Percentiles rank a stretch among this genome's conserved stretches.
Evolutionary conservation across 1,284 basidiomycete species (phyloP).

Genomic region (Microbotryomycetes sp.): DNA sequence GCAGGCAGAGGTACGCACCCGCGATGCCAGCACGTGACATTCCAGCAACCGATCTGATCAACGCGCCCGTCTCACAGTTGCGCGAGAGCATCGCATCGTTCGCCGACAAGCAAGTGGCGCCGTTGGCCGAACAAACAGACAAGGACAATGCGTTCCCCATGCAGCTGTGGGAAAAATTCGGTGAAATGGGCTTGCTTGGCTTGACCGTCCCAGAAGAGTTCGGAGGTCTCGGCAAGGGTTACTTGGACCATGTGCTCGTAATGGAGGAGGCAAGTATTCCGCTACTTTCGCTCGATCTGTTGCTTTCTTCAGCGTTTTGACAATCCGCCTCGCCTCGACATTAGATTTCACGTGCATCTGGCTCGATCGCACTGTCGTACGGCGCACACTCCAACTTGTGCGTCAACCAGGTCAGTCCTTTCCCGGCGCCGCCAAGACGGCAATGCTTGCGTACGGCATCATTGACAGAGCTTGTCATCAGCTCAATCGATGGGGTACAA

Average conservation of each 20-base stretch:
- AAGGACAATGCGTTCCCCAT: constrained; percentile 39
- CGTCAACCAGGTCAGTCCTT: constrained; percentile 49
- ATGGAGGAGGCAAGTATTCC: constrained; percentile 60
- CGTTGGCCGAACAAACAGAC: constrained; percentile 74
- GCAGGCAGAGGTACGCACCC: constrained; percentile 65
- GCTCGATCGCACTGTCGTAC: constrained; percentile 83
- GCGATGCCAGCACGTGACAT: no score
- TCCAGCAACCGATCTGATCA: no score
- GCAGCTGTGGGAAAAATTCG: constrained; percentile 84
- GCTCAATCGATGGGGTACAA: constrained; percentile 79
- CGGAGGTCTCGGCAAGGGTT: constrained; percentile 52
- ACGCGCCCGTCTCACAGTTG: constrained; percentile 50
- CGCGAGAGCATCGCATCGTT: constrained; percentile 68
- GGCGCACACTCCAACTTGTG: constrained; percentile 90
- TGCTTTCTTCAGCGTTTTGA: not conserved
- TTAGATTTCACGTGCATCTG: constrained; percentile 73
- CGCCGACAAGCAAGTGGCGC: constrained; percentile 69
- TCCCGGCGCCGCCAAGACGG: constrained; percentile 1
- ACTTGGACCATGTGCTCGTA: constrained; percentile 79
- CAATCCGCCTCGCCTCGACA: not conserved
- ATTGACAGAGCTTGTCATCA: no score
- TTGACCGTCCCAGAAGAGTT: constrained; percentile 74
- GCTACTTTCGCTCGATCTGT: not conserved
- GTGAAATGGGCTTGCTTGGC: constrained; percentile 65
- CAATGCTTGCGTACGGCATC: no score